Evolutionary conservation across 345 rosid species (phyloP).

Genomic region (Euphorbia peplus): DNA sequence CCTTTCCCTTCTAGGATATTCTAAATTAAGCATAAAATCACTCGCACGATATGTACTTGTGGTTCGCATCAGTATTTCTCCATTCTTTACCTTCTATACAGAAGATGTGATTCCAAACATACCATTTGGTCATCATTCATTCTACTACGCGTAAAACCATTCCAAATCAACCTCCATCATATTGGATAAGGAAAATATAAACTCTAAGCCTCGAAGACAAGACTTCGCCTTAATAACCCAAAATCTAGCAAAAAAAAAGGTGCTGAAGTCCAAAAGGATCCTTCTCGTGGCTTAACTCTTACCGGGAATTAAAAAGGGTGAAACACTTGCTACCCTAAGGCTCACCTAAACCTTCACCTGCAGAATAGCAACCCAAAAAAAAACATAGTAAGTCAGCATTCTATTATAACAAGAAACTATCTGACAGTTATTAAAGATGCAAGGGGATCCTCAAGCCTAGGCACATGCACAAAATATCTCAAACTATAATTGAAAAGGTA

Average conservation of each 20-base stretch:
- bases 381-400: not conserved
- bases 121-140: not conserved
- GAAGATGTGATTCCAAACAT: not conserved
- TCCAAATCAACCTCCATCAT: not conserved
- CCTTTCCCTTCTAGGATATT: not conserved
- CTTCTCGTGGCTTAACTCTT: not conserved
- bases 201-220: not conserved
- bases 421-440: not conserved
- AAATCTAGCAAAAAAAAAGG: not conserved
- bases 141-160: not conserved
- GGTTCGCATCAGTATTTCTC: not conserved
- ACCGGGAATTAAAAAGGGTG: not conserved
- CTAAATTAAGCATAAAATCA: not conserved
- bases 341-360: not conserved
- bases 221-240: not conserved
- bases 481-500: no score
- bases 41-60: not conserved
- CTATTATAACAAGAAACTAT: no score
- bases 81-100: not conserved
- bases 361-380: not conserved
- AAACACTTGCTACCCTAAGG: not conserved
- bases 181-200: not conserved
- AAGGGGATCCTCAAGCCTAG: no score
- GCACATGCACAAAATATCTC: no score
- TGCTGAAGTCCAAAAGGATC: no score